These are phyloP conservation scores for Candida sanyaensis DNA, from an alignment of 1,139 yeast species.

Conservation along the genomic window DNA sequence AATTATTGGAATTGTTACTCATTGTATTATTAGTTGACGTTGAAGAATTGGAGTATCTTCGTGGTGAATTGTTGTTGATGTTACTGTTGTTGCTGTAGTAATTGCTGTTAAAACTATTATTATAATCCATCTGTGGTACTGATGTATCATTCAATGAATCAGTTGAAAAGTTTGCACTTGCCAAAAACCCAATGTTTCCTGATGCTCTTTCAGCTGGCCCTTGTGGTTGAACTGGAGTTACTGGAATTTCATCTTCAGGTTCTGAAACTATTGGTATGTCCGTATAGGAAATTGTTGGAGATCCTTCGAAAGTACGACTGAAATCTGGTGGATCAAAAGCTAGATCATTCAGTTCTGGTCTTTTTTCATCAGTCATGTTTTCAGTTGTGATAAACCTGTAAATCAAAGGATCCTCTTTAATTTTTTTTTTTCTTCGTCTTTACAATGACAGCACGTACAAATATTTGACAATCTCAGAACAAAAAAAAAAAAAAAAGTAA, in stretches of 20 bases:
- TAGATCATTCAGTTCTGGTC: neutral
- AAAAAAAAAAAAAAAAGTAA: too few species aligned
- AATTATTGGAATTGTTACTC: slow-evolving; percentile 6
- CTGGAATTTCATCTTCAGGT: slow-evolving; percentile 4
- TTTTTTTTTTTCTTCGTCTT: neutral
- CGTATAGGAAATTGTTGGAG: neutral
- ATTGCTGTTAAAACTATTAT: neutral
- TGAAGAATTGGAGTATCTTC: slow-evolving; percentile 27
- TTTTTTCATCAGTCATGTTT: neutral
- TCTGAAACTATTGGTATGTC: neutral
- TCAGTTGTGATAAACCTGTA: neutral
- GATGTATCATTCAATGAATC: slow-evolving; percentile 30
- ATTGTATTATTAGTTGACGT: slow-evolving; percentile 4
- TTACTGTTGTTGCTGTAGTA: slow-evolving; percentile 1
- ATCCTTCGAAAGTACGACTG: neutral
- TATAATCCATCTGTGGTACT: slow-evolving; percentile 2
- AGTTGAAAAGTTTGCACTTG: slow-evolving; percentile 47
- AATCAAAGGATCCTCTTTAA: neutral
- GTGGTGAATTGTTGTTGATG: slow-evolving; percentile 11
- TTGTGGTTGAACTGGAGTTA: neutral
- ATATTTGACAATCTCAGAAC: too few species aligned
- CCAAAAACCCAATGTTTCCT: slow-evolving; percentile 22
- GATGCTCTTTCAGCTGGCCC: neutral
- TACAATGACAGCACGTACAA: neutral
- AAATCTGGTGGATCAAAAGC: neutral